These are phyloP conservation scores for Aspergillus proliferans DNA, from an alignment of 2,329 filamentous ascomycete genomes.

Conservation along the genomic window DNA sequence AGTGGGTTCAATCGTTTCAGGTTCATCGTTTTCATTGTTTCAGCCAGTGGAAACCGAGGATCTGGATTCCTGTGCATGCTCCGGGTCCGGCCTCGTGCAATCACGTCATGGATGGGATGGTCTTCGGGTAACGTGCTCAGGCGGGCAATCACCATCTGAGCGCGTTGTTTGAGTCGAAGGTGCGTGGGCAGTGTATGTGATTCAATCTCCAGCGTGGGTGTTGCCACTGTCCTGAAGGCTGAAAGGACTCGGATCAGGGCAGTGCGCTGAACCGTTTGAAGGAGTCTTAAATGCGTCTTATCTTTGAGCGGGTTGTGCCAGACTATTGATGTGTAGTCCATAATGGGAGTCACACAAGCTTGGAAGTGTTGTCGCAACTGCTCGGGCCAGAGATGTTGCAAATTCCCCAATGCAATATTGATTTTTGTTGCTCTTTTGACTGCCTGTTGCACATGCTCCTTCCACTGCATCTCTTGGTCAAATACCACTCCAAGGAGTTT, in stretches of 20 bases:
- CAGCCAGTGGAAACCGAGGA: conserved; percentile 4
- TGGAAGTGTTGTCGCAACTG: no score
- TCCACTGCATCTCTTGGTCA: no score
- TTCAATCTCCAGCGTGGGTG: conserved; percentile 25
- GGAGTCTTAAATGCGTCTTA: background rate
- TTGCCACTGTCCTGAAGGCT: conserved; percentile 24
- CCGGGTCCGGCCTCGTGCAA: background rate
- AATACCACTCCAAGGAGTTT: no score
- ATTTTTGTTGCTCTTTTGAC: no score
- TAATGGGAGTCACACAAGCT: no score
- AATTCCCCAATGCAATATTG: no score
- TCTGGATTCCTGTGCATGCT: background rate
- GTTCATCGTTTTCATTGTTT: conserved; percentile 10
- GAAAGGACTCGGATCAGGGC: background rate
- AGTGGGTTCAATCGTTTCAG: conserved; percentile 1
- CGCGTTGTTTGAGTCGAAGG: conserved; percentile 2
- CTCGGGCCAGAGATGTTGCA: no score
- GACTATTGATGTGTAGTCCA: background rate
- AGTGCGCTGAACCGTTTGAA: background rate
- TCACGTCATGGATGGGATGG: conserved; percentile 10
- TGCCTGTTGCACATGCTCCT: no score
- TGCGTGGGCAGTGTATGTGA: background rate
- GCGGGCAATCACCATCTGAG: conserved; percentile 5
- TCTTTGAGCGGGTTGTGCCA: background rate
- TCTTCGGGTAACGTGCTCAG: conserved; percentile 10